Base-by-base conservation (phyloP, 2,329 filamentous ascomycete species). In the Trichoderma polysporum region DNA sequence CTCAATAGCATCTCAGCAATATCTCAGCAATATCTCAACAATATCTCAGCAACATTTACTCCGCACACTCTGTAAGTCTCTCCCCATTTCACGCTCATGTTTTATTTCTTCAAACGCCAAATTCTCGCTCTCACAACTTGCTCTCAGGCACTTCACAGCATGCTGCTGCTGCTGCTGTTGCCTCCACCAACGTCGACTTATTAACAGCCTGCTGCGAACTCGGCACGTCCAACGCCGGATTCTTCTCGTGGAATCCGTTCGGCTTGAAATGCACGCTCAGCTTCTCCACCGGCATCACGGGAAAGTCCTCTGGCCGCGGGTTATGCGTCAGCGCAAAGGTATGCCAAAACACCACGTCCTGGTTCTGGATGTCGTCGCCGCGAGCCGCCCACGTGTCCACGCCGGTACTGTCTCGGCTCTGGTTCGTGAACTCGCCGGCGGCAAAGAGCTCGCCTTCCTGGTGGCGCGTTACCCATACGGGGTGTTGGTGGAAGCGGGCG, bases 351-450 rank as follows among this genome's bases (percentile, higher is more conserved):
- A 82, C 76, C 0, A 76, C 77, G 37, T 62, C 72, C 25, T 71
- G 68, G 25, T 68, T 66, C 4, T 74, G 75, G 56, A 84, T 82
- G 78, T 79, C 81, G 63, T 84, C 82, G 0, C 80, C 80, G 19
- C 83, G 74, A 66, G 76, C 74, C 1, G 82, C 78, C 81, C 84
- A 84, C 66, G 78, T 79, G 57, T 75, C 75, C 3, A 84, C 81
- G 2, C 83, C 83, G 2, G 79, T 80, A 15, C 69, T 74, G 67
- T 79, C 82, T 2, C 73, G 75, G 67, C 82, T 83, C 75, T 85
- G 83, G 67, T 85, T 85, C 3, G 83, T 84, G 60, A 80, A 85
- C 70, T 83, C 80, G 4, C 83, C 83, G 4, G 81, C 83, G 1
- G 82, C 83, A 76, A 78, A 85, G 15, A 84, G 73, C 74, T 85